A percentile compares a stretch with the other conserved stretches of the same genome.
Conservation (phyloP, 371 early-diverging fungal genomes). For the Funneliformis caledonium region DNA sequence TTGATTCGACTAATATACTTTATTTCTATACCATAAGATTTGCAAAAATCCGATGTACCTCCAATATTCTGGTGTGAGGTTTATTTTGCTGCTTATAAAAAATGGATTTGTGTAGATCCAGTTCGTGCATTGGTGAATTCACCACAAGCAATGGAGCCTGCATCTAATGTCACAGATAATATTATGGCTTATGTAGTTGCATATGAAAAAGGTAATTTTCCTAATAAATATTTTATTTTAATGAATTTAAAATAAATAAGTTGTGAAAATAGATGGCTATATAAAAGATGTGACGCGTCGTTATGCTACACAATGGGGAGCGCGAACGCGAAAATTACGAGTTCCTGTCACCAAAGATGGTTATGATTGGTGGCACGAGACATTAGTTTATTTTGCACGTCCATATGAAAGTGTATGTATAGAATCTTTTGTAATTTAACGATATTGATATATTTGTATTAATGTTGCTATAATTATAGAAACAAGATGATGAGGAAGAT, state of each 20-base stretch:
- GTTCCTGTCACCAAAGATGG: conserved; percentile 50
- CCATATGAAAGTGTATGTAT: conserved; percentile 39
- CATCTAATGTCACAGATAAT: conserved; percentile 47
- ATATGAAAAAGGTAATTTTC: conserved; percentile 50
- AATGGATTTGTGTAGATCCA: conserved; percentile 72
- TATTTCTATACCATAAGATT: background rate
- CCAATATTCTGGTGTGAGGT: conserved; percentile 70
- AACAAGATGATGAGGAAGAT: conserved; percentile 57
- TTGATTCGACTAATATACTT: background rate
- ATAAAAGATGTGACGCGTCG: conserved; percentile 72
- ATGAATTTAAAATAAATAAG: background rate
- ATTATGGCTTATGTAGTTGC: conserved; percentile 67
- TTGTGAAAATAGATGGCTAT: conserved; percentile 43
- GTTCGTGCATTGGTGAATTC: conserved; percentile 59
- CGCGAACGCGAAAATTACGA: conserved; percentile 57
- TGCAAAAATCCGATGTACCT: conserved; percentile 37
- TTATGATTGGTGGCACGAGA: conserved; percentile 59
- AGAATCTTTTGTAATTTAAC: background rate
- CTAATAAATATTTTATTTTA: background rate
- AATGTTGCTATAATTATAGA: conserved; percentile 11
- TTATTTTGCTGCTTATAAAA: conserved; percentile 48
- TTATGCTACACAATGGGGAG: conserved; percentile 64
- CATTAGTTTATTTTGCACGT: conserved; percentile 46
- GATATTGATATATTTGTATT: background rate
- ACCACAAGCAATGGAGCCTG: conserved; percentile 60